Percentiles rank a stretch among this genome's conserved stretches.
Evolutionary conservation across 2,329 filamentous ascomycete species (phyloP).

Genomic region (Pseudodiploospora longispora): DNA sequence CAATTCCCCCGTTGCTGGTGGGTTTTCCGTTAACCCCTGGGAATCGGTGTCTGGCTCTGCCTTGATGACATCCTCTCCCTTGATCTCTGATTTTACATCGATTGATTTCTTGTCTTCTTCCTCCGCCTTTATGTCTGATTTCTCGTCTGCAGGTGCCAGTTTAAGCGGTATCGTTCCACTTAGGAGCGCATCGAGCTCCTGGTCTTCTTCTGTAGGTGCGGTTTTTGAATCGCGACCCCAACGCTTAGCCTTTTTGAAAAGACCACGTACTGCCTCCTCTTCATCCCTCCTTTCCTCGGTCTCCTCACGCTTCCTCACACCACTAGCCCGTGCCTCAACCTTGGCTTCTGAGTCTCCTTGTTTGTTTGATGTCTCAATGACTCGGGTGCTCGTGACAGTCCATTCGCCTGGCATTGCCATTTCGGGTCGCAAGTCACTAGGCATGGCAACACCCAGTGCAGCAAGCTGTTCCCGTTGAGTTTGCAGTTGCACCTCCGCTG

Average conservation of each 20-base stretch:
- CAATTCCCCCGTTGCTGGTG: slow-evolving; percentile 3
- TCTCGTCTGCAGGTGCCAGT: slow-evolving; percentile 11
- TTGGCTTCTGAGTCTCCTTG: slow-evolving; percentile 31
- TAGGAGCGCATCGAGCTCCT: slow-evolving; percentile 56
- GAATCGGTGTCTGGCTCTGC: slow-evolving; percentile 25
- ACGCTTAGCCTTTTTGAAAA: slow-evolving; percentile 51
- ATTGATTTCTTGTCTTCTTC: slow-evolving; percentile 15
- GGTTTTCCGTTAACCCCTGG: slow-evolving; percentile 4
- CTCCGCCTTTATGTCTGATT: slow-evolving; percentile 19
- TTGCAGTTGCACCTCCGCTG: slow-evolving; percentile 59
- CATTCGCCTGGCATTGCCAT: slow-evolving; percentile 88
- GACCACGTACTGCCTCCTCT: slow-evolving; percentile 46
- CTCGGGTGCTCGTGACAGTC: slow-evolving; percentile 61
- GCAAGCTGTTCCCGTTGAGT: slow-evolving; percentile 81
- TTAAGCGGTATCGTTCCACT: slow-evolving; percentile 24
- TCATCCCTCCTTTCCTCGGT: slow-evolving; percentile 55
- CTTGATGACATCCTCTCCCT: slow-evolving; percentile 25
- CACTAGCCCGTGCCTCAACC: slow-evolving; percentile 42
- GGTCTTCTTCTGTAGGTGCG: slow-evolving; percentile 37
- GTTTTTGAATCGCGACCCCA: slow-evolving; percentile 48
- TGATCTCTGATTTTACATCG: slow-evolving; percentile 20
- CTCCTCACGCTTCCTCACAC: slow-evolving; percentile 54
- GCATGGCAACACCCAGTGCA: slow-evolving; percentile 77
- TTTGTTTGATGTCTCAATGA: slow-evolving; percentile 38
- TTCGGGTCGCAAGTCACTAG: slow-evolving; percentile 66